Evolutionary conservation across 2,329 filamentous ascomycete genomes (phyloP), one percentile per base, ranked within the genome.

Genomic region (Aspergillus amoenus): DNA sequence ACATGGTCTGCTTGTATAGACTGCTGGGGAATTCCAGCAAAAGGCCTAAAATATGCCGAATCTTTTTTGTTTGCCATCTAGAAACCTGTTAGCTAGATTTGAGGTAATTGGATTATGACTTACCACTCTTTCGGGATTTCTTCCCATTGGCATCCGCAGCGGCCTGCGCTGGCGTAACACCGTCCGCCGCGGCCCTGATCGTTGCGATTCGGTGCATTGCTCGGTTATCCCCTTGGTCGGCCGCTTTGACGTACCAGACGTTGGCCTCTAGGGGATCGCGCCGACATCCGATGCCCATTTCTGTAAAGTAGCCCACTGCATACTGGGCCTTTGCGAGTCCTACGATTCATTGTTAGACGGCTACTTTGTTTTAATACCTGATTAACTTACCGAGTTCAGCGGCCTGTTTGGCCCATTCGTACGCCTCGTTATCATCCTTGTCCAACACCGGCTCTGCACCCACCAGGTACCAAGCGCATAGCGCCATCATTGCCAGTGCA

Each of bases 401-500:
- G 54, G 94, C 91, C 68, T 88, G 87, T 68, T 86, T 87, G 15
- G 94, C 93, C 94, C 94, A 99, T 73, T 96, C 93, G 69, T 95
- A 97, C 9, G 94, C 94, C 74, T 99, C 94, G 65, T 89, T 88
- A 73, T 97, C 93, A 67, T 99, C 93, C 76, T 94, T 96, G 59
- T 96, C 93, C 21, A 99, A 78, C 13, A 97, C 86, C 0, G 93
- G 92, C 64, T 93, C 89, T 2, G 94, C 94, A 11, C 94, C 94
- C 41, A 97, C 89, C 82, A 97, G 89, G 74, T 97, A 99, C 94
- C 94, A 99, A 11, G 94, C 94, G 75, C 94, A 99, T 8, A 99
- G 81, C 4, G 93, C 93, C 93, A 99, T 96, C 92, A 97, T 97
- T 47, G 92, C 93, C 47, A 87, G 84, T 0, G 92, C 82, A 68